Base-by-base conservation (phyloP, 257 asterid genomes). In the Salvia rosmarinus region DNA sequence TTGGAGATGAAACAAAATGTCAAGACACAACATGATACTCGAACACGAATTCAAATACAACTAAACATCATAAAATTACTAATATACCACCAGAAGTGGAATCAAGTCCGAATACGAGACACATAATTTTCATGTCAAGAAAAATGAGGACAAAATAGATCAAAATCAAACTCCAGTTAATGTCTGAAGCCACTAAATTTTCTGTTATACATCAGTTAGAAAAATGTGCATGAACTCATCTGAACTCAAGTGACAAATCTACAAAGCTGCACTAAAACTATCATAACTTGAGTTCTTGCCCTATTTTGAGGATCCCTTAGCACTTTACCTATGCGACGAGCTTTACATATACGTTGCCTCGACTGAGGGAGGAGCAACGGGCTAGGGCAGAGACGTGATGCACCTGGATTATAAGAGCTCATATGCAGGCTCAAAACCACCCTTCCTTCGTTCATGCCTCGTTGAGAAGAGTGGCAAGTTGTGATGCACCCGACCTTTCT, bases 311-410 rank as follows among this genome's bases (percentile, higher is more conserved):
- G 50, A 59, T 43, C 28, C 58, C 60, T 19, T 6, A 49, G 37
- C 8, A 20, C 50, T n/a, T 2, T 51, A 43, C 37, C 34, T 52
- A 32, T 17, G 28, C 2, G 9, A 13, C 61, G 43, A 64, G 19
- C 54, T 16, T 77, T 68, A 87, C 82, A 73, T 64, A 55, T 81
- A 89, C 9, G 85, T 77, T n/a, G 95, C 87, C 20, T 85, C 95
- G 46, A 88, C 92, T 0, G 90, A 67, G 85, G 1, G 30, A 25
- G 83, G 14, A 71, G 82, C 73, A 80, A 79, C 11, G 78, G 58
- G 40, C 80, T 80, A 4, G 71, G 63, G 65, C 73, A 11, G 2
- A 1, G 30, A 7, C 16, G 55, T 23, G 55, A 9, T 39, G 44
- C 44, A 39, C 8, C 8, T 10, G 11, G 44, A 39, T 2, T 37